A percentile compares a stretch with the other conserved stretches of the same genome.
Evolutionary conservation across 2,329 filamentous ascomycete genomes (phyloP).

Genomic region (Phialophora expanda): DNA sequence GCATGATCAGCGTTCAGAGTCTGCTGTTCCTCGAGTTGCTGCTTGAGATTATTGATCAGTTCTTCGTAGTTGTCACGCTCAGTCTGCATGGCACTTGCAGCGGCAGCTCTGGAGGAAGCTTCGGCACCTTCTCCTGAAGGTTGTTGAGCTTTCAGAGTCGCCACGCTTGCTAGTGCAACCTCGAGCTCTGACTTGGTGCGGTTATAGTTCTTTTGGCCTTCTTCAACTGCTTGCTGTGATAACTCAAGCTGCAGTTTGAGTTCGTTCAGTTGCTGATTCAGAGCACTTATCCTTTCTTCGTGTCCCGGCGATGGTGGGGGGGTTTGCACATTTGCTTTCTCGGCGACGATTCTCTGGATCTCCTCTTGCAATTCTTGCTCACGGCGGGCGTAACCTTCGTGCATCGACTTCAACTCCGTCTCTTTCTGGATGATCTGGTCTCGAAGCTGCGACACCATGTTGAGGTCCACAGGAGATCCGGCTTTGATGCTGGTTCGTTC

Average conservation of each 20-base stretch:
- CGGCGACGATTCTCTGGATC: conserved; percentile 67
- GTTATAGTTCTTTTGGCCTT: conserved; percentile 74
- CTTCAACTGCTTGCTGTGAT: conserved; percentile 71
- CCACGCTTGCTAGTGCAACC: conserved; percentile 62
- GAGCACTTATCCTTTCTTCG: conserved; percentile 56
- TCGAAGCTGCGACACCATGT: conserved; percentile 82
- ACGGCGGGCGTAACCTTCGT: conserved; percentile 71
- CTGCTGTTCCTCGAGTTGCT: conserved; percentile 82
- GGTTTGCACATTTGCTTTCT: conserved; percentile 51
- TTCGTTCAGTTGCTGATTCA: conserved; percentile 72
- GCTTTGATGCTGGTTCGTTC: conserved; percentile 88
- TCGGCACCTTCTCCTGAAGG: conserved; percentile 40
- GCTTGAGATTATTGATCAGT: conserved; percentile 67
- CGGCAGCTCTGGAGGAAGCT: conserved; percentile 38
- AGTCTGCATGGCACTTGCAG: conserved; percentile 55
- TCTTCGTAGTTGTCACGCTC: conserved; percentile 64
- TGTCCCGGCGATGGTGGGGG: conserved; percentile 44
- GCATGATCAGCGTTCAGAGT: conserved; percentile 71
- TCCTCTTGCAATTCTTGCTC: conserved; percentile 77
- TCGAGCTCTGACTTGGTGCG: conserved; percentile 77
- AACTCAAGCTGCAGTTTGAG: conserved; percentile 79
- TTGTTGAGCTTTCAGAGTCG: conserved; percentile 49
- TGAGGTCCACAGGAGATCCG: conserved; percentile 84
- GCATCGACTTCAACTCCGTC: conserved; percentile 74
- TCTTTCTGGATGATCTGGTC: conserved; percentile 89